Base-by-base conservation (phyloP, 2,329 filamentous ascomycete species). In the Stagonosporopsis chrysanthemi region DNA sequence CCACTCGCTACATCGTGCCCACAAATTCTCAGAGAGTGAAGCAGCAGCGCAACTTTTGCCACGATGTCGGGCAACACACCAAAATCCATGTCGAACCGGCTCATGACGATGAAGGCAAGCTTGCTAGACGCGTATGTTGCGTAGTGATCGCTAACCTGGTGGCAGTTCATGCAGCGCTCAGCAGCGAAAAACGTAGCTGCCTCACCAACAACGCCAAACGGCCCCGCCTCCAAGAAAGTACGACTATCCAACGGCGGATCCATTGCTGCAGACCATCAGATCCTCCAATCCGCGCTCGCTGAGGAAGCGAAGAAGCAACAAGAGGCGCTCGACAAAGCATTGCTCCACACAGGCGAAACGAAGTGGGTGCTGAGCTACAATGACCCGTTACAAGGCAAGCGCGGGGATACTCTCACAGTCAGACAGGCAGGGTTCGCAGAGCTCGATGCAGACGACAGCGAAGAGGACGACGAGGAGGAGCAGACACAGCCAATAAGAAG, bases 121-220 rank as follows among this genome's bases (percentile, higher is more conserved):
- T 45, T 17, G 40, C 23, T 8, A 28, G 15, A 33, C 33, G 14
- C 43, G 14, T 14, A 29, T 40, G 52, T 6, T n/a, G 24, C 26
- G 48, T 43, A 41, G 41, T 44, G 41, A 55, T 48, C 38, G 48
- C 61, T 66, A 35, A 69, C 31, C 50, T 36, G 2, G 29, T 28
- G 22, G 54, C 67, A 87, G 81, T 97, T 97, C 75, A 97, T 97
- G 93, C 93, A 96, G 81, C 86, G 93, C 69, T 90, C 90, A 61
- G 89, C 88, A 46, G 87, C 88, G 46, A 85, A 88, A 23, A 80
- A 78, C 5, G 73, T 77, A 60, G 31, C 78, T 70, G 80, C 81
- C 3, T 76, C 82, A 58, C 75, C 84, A 62, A 71, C 80, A 74
- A 69, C 82, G 76, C 56, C 78, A 46, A 82, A 84, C 19, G 80